phyloP scores from a whole-genome alignment of 768 basidiomycete genomes.

The Aureoboletus auriporus region DNA sequence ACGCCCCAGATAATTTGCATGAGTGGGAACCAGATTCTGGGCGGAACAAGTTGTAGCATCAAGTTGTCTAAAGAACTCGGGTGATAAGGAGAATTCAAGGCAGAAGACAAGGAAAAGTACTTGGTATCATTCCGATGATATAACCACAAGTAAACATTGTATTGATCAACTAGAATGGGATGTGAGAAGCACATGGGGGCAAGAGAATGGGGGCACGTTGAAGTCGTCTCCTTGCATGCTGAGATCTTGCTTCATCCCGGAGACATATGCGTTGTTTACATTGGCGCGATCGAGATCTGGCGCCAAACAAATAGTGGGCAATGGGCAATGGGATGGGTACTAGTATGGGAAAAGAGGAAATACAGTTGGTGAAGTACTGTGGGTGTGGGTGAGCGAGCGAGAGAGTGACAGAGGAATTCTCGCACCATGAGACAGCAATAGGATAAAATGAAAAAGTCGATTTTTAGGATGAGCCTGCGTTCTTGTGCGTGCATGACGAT shows the following conservation, averaged over 20 bases:
- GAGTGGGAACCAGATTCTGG: constrained; percentile 61
- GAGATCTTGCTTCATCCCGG: constrained; percentile 73
- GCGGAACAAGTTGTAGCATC: constrained; percentile 58
- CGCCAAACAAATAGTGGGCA: not conserved
- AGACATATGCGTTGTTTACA: constrained; percentile 72
- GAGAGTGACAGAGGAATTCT: constrained; percentile 6
- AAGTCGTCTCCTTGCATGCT: constrained; percentile 60
- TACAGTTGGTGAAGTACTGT: constrained; percentile 67
- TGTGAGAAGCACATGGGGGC: not conserved
- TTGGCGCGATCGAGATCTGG: constrained; percentile 67
- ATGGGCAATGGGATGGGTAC: not conserved
- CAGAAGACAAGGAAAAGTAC: constrained; percentile 28
- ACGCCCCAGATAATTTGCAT: constrained; percentile 66
- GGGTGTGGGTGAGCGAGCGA: constrained; percentile 1
- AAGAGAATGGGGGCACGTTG: constrained; percentile 37
- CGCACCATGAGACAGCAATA: constrained; percentile 67
- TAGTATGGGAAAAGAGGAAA: constrained; percentile 7
- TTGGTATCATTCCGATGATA: constrained; percentile 70
- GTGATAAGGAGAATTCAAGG: not conserved
- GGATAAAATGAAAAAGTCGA: constrained; percentile 65
- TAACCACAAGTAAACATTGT: constrained; percentile 74
- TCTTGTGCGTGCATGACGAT: constrained; percentile 28
- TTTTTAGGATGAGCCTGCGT: constrained; percentile 50
- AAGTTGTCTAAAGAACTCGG: constrained; percentile 47
- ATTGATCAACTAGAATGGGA: constrained; percentile 49